Percentiles rank a stretch among this genome's conserved stretches.
These are phyloP conservation scores for Sporothrix variecibatus DNA, from an alignment of 2,329 filamentous ascomycete genomes.

Conservation along the genomic window DNA sequence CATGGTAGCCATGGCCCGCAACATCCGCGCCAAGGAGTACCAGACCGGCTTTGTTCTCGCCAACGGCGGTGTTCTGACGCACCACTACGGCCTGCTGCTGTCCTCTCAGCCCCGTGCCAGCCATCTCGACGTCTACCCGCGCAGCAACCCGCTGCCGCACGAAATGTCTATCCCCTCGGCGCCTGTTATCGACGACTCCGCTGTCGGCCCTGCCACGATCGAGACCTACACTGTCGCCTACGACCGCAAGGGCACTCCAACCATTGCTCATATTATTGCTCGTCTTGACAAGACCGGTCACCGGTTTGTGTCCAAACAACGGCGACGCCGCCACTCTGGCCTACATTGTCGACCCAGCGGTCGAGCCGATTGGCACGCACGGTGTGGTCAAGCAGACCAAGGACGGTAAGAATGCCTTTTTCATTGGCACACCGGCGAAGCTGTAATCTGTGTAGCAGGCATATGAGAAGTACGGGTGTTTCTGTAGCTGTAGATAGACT, in stretches of 20 bases:
- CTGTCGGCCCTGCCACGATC: constrained; percentile 15
- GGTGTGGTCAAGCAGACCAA: constrained; percentile 16
- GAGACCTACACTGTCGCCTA: constrained; percentile 25
- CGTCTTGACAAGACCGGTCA: not conserved
- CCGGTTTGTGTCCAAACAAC: constrained; percentile 23
- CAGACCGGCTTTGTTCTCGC: constrained; percentile 24
- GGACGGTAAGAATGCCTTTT: constrained; percentile 25
- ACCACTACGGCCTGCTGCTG: constrained; percentile 24
- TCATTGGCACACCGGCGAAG: not conserved
- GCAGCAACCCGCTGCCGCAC: constrained; percentile 20
- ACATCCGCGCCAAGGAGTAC: not conserved
- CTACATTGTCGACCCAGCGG: constrained; percentile 4
- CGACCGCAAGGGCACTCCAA: constrained; percentile 8
- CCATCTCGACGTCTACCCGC: constrained; percentile 12
- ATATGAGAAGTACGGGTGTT: not conserved
- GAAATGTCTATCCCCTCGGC: not conserved
- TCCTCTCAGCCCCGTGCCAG: not conserved
- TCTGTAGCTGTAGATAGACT: not conserved
- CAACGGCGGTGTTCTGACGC: constrained; percentile 27
- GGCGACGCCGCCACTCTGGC: constrained; percentile 20
- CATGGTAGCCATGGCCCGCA: constrained; percentile 25
- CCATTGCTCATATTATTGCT: constrained; percentile 7
- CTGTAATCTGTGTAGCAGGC: not conserved
- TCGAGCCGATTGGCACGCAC: constrained; percentile 19
- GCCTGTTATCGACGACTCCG: not conserved